Evolutionary conservation across 805 yeast species (phyloP), one percentile per base, ranked within the genome.

Genomic region (Limtongozyma cylindracea): DNA sequence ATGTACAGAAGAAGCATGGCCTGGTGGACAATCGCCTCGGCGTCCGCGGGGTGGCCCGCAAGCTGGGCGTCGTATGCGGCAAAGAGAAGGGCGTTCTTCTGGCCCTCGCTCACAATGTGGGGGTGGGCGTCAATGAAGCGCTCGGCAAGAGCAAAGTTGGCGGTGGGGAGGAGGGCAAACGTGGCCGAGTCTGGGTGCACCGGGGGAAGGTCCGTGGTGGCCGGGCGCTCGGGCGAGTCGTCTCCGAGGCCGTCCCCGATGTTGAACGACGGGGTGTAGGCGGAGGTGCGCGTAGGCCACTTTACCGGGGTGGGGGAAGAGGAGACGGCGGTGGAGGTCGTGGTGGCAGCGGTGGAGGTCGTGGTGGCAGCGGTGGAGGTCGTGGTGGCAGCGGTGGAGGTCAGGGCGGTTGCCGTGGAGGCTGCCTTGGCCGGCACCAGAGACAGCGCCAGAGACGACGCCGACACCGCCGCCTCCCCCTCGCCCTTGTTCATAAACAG

Each of bases 41-140:
- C 65, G 5, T 42, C 39, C 5, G 31, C 28, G 0, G 56, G 35
- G 21, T 77, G 56, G 11, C 66, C 71, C 9, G 57, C 63, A 28
- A 84, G 53, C 39, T 78, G 77, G 25, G 54, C 51, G 35, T 84
- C 91, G 42, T 88, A 88, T 0, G 95, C 91, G 11, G 70, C 69
- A 94, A 84, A 82, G 39, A 82, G 53, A 27, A 88, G 60, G 0
- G 92, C 77, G 42, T 88, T 96, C 38, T 82, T 78, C 39, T 88
- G 95, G 28, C 68, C 67, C 30, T 71, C 78, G 4, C 64, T 63
- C 22, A 82, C 63, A 25, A 88, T 74, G 26, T 58, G 53, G 18
- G 74, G 62, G 41, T 70, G 76, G 39, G 38, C 39, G 20, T 54
- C 47, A 30, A 73, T 47, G 42, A 49, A 66, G 22, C 45, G 47